Percentiles rank a stretch among this genome's conserved stretches.
Evolutionary conservation across 2,329 filamentous ascomycete genomes (phyloP).

Genomic region (Epichloe amarillans): DNA sequence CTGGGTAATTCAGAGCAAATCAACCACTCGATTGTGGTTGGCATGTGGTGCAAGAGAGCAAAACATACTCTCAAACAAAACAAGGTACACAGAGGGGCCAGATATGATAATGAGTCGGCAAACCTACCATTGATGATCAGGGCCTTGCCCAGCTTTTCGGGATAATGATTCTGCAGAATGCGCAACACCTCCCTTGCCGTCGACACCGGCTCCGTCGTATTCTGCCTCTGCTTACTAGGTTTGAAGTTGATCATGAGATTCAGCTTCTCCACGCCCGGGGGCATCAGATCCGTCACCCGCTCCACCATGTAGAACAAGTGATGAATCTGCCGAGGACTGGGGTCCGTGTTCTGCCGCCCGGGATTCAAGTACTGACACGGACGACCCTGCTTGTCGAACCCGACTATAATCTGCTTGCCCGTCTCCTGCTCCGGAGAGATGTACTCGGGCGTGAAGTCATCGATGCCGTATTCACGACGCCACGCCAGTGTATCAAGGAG

Average conservation of each 20-base stretch:
- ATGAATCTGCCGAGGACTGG: slow-evolving; percentile 74
- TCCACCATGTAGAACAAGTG: slow-evolving; percentile 96
- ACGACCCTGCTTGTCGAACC: slow-evolving; percentile 74
- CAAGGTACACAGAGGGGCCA: not conserved
- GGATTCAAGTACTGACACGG: slow-evolving; percentile 87
- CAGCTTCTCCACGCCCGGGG: slow-evolving; percentile 76
- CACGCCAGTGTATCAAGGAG: slow-evolving; percentile 70
- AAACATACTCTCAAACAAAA: not conserved
- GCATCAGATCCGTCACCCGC: slow-evolving; percentile 75
- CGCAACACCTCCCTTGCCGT: slow-evolving; percentile 77
- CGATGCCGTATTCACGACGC: slow-evolving; percentile 80
- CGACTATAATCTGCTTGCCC: slow-evolving; percentile 82
- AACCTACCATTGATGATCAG: slow-evolving; percentile 72
- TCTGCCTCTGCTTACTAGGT: slow-evolving; percentile 58
- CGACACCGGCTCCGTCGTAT: slow-evolving; percentile 57
- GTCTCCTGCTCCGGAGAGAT: slow-evolving; percentile 92
- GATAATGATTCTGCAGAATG: slow-evolving; percentile 92
- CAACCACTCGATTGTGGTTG: not conserved
- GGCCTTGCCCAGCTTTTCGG: slow-evolving; percentile 77
- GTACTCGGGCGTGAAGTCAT: slow-evolving; percentile 68
- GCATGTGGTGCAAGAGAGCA: not conserved
- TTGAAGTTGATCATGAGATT: slow-evolving; percentile 89
- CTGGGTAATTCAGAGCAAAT: not conserved
- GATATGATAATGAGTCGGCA: not conserved
- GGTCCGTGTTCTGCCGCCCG: slow-evolving; percentile 82